These are phyloP conservation scores for Amanita molliuscula DNA, from an alignment of 768 basidiomycete species.

Conservation along the genomic window DNA sequence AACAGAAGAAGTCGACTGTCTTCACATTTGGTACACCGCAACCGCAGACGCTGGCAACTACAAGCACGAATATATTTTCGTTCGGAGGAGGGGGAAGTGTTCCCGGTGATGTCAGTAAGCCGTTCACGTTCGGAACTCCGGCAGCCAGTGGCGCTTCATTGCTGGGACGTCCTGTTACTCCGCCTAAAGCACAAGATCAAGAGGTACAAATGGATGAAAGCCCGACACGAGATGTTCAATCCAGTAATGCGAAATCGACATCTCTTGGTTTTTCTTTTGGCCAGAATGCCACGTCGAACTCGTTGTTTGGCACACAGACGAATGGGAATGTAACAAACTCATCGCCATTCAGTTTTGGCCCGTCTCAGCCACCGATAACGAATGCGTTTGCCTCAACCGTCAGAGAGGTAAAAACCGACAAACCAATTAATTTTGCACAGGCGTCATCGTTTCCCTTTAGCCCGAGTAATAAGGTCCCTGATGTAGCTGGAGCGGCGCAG, in stretches of 20 bases:
- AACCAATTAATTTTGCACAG: conserved; percentile 41
- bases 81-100: conserved; percentile 38
- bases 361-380: conserved; percentile 18
- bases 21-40: conserved; percentile 38
- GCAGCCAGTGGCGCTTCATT: conserved; percentile 19
- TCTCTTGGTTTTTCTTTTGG: conserved; percentile 41
- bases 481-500: conserved; percentile 15
- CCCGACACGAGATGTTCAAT: conserved; percentile 52
- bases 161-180: conserved; percentile 45
- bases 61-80: conserved; percentile 25
- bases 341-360: conserved; percentile 33
- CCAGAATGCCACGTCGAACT: conserved; percentile 18
- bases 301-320: conserved; percentile 21
- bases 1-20: conserved; percentile 14
- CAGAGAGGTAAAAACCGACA: conserved; percentile 34
- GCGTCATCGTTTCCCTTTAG: not conserved
- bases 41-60: conserved; percentile 21
- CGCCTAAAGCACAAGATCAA: conserved; percentile 51
- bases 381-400: conserved; percentile 35
- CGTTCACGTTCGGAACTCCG: conserved; percentile 40
- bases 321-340: conserved; percentile 13
- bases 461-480: conserved; percentile 9
- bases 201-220: conserved; percentile 80
- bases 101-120: conserved; percentile 36
- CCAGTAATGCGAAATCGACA: conserved; percentile 27